Evolutionary conservation across 2,329 filamentous ascomycete genomes (phyloP).

Genomic region (Botrytis galanthina): DNA sequence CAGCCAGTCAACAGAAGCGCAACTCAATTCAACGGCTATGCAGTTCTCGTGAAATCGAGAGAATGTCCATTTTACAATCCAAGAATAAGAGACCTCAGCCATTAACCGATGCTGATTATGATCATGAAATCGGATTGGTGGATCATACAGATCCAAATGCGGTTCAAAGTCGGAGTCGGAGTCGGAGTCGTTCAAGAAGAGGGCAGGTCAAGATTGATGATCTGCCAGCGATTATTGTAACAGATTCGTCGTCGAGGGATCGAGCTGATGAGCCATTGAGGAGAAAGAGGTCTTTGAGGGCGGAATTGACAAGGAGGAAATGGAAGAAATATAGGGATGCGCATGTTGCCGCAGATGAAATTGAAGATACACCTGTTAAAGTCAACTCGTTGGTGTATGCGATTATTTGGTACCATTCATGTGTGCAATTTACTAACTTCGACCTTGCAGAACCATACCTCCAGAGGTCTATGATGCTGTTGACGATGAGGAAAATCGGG

Average conservation of each 20-base stretch:
- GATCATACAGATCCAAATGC: slow-evolving; percentile 43
- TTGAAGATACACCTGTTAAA: slow-evolving; percentile 11
- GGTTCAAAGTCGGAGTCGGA: slow-evolving; percentile 21
- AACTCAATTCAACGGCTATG: slow-evolving; percentile 11
- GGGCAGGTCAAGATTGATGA: slow-evolving; percentile 6
- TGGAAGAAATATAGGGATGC: slow-evolving; percentile 40
- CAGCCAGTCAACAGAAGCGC: background rate
- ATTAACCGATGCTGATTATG: slow-evolving; percentile 61
- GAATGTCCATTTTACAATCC: slow-evolving; percentile 18
- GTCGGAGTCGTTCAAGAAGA: slow-evolving; percentile 25
- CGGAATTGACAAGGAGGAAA: slow-evolving; percentile 34
- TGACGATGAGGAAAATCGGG: slow-evolving; percentile 24
- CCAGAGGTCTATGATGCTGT: background rate
- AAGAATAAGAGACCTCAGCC: slow-evolving; percentile 43
- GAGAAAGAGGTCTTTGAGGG: slow-evolving; percentile 30
- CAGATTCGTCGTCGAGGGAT: slow-evolving; percentile 31
- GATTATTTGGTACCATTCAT: background rate
- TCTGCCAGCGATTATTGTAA: slow-evolving; percentile 17
- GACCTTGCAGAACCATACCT: slow-evolving; percentile 6
- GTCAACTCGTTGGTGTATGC: slow-evolving; percentile 13
- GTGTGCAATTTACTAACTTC: background rate
- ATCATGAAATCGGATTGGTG: slow-evolving; percentile 69
- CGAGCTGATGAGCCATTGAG: slow-evolving; percentile 30
- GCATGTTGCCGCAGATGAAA: slow-evolving; percentile 32
- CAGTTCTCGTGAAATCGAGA: slow-evolving; percentile 14